Evolutionary conservation across 768 basidiomycete species (phyloP).

Genomic region (Suillus variegatus): DNA sequence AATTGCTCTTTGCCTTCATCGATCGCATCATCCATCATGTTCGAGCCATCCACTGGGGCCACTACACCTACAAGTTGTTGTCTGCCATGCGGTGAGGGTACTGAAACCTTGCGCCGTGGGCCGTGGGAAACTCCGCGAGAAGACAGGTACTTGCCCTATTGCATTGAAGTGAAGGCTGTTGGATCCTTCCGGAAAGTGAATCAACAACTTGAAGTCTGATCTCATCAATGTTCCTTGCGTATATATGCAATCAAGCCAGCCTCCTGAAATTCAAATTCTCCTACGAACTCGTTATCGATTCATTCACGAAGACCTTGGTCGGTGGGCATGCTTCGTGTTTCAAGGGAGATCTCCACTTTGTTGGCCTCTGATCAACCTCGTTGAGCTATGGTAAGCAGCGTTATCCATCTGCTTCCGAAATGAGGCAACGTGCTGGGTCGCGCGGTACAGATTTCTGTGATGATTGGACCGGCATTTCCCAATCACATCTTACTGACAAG

Average conservation of each 20-base stretch:
- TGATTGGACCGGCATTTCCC: background rate
- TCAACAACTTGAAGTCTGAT: background rate
- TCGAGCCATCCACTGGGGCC: background rate
- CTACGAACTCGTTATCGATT: background rate
- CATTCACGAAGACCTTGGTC: background rate
- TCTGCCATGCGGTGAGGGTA: background rate
- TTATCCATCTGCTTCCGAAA: conserved; percentile 8
- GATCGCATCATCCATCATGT: background rate
- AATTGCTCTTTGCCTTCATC: background rate
- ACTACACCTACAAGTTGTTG: background rate
- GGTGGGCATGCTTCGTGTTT: background rate
- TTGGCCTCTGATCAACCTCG: background rate
- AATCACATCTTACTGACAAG: conserved; percentile 1
- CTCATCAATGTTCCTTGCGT: background rate
- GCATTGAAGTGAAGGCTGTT: background rate
- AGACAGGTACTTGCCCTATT: background rate
- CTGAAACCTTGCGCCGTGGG: background rate
- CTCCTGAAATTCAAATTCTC: background rate
- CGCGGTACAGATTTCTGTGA: background rate
- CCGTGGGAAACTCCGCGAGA: background rate
- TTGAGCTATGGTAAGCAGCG: background rate
- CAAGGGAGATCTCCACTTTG: background rate
- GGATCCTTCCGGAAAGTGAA: background rate
- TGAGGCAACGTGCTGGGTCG: conserved; percentile 1
- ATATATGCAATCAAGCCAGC: background rate